Base-by-base conservation (phyloP, 352 stramenopile species). In the Peronospora belbahrii region DNA sequence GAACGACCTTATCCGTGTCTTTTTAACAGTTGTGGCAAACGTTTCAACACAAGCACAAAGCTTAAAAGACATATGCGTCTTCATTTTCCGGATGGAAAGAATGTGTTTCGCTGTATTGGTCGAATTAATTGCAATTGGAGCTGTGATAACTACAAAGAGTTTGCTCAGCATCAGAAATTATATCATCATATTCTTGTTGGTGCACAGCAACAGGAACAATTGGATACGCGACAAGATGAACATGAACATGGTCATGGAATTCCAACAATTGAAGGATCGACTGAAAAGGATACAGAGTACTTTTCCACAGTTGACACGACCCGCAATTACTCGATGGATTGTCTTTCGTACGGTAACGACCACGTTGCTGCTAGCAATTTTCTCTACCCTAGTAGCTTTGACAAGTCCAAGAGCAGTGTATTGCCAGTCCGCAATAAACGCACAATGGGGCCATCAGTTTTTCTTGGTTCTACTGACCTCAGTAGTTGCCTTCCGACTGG, bases 21-120 rank as follows among this genome's bases (percentile, higher is more conserved):
- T 36, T 86, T 87, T 28, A 52, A 73, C 6, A 84, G 53, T 4
- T 94, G 82, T 59, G 74, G 69, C 53, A 94, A 94, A 55, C 68
- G 73, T 25, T 94, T 94, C 47, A 90, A 89, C 58, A 94, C 80
- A 17, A 90, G 78, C 60, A 90, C 80, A 10, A 94, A 94, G 60
- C 70, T 94, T 42, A 89, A 90, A 64, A 62, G 82, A 17, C 82
- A 94, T 61, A 88, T 91, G 77, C 79, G 78, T 45, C 85, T 88
- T 51, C 82, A 94, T 52, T 93, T 87, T 46, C 79, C 79, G 0
- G 74, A 90, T 7, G 79, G 74, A 2, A 63, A 85, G 22, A 79
- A 85, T 39, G 43, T 88, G 24, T 90, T 88, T 54, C 74, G 61
- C 13, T 90, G 79, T 61, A 67, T 78, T 7, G 65, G 51, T 11